Percentiles rank a stretch among this genome's conserved stretches.
Conservation (phyloP, 768 basidiomycete species). For the Macrolepiota dolichaula region DNA sequence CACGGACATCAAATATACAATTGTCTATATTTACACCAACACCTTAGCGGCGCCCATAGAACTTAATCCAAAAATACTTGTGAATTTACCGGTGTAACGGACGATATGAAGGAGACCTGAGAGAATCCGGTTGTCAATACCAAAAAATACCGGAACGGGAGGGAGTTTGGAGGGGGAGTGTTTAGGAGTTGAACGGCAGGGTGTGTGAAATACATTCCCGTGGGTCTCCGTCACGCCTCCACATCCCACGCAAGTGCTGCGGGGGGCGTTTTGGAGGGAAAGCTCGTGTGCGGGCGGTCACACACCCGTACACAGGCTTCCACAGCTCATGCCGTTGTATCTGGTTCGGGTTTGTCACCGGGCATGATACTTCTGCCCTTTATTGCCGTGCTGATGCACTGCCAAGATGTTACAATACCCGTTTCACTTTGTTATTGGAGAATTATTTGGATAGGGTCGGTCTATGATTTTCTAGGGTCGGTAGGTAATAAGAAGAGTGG, state of each 20-base stretch:
- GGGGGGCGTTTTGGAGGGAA: neutral
- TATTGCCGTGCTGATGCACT: neutral
- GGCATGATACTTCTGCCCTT: neutral
- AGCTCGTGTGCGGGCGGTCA: neutral
- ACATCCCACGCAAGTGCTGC: conserved; percentile 3
- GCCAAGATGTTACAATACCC: neutral
- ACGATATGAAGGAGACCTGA: neutral
- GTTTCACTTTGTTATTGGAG: neutral
- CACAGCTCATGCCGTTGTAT: neutral
- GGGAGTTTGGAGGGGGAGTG: no score
- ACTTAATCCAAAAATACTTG: neutral
- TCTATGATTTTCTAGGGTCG: neutral
- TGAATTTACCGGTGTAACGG: neutral
- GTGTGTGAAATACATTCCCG: neutral
- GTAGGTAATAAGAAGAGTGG: neutral
- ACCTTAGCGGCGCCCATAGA: neutral
- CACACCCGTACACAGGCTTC: neutral
- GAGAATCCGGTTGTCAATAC: neutral
- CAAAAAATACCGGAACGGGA: neutral
- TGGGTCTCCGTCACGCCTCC: neutral
- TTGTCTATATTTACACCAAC: neutral
- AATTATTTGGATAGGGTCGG: neutral
- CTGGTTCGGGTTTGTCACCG: neutral
- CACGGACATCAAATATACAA: neutral
- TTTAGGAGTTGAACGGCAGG: neutral